Evolutionary conservation across 2,329 filamentous ascomycete species (phyloP).

Genomic region (Aureobasidium sp.): DNA sequence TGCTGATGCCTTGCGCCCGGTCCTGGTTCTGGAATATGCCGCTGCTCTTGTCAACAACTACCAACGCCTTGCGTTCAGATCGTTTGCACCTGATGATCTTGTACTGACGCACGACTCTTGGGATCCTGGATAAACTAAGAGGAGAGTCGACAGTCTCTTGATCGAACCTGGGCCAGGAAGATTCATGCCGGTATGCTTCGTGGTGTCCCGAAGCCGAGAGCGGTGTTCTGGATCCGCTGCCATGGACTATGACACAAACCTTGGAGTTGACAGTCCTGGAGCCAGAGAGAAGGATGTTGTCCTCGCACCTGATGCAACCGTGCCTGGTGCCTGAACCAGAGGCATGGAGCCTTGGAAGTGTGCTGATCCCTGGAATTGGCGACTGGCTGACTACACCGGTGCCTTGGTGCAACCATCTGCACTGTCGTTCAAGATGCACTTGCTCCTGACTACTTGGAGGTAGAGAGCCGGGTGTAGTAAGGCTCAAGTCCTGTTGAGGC

Average conservation of each 20-base stretch:
- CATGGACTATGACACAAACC: neutral
- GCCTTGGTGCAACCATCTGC: neutral
- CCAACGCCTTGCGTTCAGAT: neutral
- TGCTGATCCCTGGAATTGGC: neutral
- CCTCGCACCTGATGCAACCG: too few relatives aligned
- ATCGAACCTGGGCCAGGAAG: too few relatives aligned
- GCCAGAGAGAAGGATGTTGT: neutral
- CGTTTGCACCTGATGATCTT: neutral
- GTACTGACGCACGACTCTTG: neutral
- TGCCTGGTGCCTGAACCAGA: too few relatives aligned
- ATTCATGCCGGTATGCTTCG: too few relatives aligned
- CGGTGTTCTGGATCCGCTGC: too few relatives aligned
- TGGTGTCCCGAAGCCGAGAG: too few relatives aligned
- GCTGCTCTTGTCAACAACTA: neutral
- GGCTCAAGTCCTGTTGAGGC: neutral
- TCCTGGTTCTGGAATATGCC: neutral
- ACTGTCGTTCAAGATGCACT: neutral
- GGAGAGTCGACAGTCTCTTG: too few relatives aligned
- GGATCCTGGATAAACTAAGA: neutral
- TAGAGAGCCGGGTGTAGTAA: too few relatives aligned
- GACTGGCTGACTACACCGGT: neutral
- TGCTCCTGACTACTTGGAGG: too few relatives aligned
- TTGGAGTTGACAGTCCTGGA: neutral
- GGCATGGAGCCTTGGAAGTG: neutral
- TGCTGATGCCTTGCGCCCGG: neutral